phyloP scores from a whole-genome alignment of 23 red algal species.

The Gracilaria caudata region DNA sequence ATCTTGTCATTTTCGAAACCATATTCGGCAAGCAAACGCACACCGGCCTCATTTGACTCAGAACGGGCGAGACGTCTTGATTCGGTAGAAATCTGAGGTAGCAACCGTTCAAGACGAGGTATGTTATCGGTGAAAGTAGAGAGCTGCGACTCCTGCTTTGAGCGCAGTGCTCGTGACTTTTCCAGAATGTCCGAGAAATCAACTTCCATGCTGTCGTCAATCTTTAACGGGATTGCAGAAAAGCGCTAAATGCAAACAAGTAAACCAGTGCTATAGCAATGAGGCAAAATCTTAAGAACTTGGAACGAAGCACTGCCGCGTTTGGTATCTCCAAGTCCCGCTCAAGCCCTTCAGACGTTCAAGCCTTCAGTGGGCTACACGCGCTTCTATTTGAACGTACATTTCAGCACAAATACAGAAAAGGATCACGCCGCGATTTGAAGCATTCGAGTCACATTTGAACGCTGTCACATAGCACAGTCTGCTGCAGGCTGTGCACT shows the following conservation, averaged over 20 bases:
- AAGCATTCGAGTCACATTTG: no score
- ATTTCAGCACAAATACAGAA: no score
- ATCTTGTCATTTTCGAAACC: slow-evolving; percentile 62
- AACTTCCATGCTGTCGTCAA: not conserved
- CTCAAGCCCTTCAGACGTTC: no score
- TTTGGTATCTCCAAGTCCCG: no score
- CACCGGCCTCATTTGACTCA: slow-evolving; percentile 6
- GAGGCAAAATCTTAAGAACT: no score
- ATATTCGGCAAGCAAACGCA: slow-evolving; percentile 57
- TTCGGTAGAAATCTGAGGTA: slow-evolving; percentile 50
- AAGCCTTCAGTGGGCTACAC: no score
- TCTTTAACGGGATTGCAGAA: not conserved
- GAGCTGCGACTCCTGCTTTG: slow-evolving; percentile 31
- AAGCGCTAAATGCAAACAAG: not conserved
- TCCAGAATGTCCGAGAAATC: slow-evolving; percentile 67
- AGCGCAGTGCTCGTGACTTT: slow-evolving; percentile 54
- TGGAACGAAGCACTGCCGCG: no score
- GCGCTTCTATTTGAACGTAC: no score
- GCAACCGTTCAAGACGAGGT: slow-evolving; percentile 49
- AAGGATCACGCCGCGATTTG: no score
- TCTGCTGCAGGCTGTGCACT: no score
- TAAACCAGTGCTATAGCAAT: no score
- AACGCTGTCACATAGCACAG: no score
- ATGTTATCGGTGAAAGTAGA: slow-evolving; percentile 48
- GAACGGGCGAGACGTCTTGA: slow-evolving; percentile 46